Percentiles rank a stretch among this genome's conserved stretches.
Evolutionary conservation across 495 filamentous ascomycete species (phyloP).

Genomic region (Tirmania nivea): DNA sequence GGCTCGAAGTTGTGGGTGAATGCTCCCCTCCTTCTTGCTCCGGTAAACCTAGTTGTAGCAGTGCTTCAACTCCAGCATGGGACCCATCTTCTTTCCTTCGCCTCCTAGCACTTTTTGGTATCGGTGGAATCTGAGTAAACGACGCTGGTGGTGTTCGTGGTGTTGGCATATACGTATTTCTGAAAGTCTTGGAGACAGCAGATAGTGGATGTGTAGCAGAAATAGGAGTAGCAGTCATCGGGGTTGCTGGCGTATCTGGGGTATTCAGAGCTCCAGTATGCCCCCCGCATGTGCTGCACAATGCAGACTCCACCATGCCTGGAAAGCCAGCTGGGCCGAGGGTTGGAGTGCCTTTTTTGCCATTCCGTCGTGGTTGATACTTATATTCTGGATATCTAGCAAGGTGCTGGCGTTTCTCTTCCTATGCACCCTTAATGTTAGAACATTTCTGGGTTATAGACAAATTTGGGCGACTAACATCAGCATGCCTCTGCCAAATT

Average conservation of each 20-base stretch:
- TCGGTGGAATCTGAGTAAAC: slow-evolving; percentile 6
- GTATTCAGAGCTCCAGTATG: slow-evolving; percentile 15
- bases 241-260: slow-evolving; percentile 14
- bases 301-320: slow-evolving; percentile 12
- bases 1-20: not conserved
- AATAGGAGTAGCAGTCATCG: not conserved
- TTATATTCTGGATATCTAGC: slow-evolving; percentile 82
- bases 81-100: slow-evolving; percentile 3
- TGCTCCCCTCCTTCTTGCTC: slow-evolving; percentile 8
- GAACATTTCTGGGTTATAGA: not conserved
- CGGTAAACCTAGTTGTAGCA: slow-evolving; percentile 15
- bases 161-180: slow-evolving; percentile 6
- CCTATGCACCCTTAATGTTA: slow-evolving; percentile 23
- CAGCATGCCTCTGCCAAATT: slow-evolving; percentile 75
- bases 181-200: slow-evolving; percentile 11
- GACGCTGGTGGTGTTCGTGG: slow-evolving; percentile 10
- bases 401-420: slow-evolving; percentile 80
- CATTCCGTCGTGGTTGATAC: slow-evolving; percentile 72
- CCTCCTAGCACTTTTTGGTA: not conserved
- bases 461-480: slow-evolving; percentile 28
- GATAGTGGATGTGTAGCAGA: not conserved
- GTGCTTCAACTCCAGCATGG: slow-evolving; percentile 14
- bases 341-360: slow-evolving; percentile 22
- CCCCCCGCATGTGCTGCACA: slow-evolving; percentile 17
- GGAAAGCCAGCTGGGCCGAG: slow-evolving; percentile 5